These are phyloP conservation scores for Raddia distichophylla DNA, from an alignment of 176 grass and related monocot species.

Conservation along the genomic window DNA sequence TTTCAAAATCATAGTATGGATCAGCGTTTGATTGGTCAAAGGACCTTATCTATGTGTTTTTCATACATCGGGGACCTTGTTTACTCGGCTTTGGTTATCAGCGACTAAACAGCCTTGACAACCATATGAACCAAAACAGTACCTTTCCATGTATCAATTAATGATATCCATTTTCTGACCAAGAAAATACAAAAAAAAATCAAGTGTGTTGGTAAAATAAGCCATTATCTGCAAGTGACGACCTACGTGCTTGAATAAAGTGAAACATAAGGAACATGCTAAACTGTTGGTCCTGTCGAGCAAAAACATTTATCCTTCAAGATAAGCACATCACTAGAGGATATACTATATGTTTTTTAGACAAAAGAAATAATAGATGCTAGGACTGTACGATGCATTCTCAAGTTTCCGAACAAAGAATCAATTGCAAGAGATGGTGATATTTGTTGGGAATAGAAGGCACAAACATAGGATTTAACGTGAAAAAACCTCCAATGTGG, in stretches of 20 bases:
- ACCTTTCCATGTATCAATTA: not conserved
- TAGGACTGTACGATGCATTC: not conserved
- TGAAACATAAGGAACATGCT: not conserved
- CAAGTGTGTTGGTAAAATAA: slow-evolving; percentile 21
- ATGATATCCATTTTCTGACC: not conserved
- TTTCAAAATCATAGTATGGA: too few species aligned
- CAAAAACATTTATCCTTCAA: not conserved
- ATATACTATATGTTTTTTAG: too few species aligned
- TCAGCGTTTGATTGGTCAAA: too few species aligned
- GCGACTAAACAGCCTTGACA: too few species aligned
- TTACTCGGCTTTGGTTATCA: too few species aligned
- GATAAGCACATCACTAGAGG: not conserved
- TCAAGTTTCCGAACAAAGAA: slow-evolving; percentile 75
- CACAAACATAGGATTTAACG: too few species aligned
- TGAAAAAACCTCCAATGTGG: too few species aligned
- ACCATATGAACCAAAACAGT: too few species aligned
- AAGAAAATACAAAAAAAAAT: slow-evolving; percentile 16
- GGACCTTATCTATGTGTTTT: too few species aligned
- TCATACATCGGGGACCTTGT: too few species aligned
- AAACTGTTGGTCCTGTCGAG: not conserved
- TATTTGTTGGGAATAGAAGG: not conserved
- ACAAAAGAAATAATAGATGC: not conserved
- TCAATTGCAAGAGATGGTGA: slow-evolving; percentile 62
- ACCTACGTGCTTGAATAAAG: slow-evolving; percentile 13
- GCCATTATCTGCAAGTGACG: slow-evolving; percentile 5